Base-by-base conservation (phyloP, 2,329 filamentous ascomycete species). In the Podosphaera aphanis region DNA sequence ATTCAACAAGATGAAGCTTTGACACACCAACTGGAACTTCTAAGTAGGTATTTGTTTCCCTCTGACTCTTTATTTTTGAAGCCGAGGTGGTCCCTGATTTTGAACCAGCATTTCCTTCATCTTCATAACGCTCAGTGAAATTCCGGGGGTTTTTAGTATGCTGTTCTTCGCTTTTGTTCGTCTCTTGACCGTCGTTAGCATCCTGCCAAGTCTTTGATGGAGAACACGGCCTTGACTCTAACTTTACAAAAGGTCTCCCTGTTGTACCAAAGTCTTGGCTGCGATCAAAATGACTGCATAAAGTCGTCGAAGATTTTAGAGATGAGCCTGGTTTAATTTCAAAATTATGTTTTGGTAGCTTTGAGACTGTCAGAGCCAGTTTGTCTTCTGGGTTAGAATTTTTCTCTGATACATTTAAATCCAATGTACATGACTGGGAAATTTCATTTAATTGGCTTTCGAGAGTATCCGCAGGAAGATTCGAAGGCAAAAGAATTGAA, bases 1-100 rank as follows among this genome's bases (percentile, higher is more conserved):
- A 68, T 48, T 82, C 77, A 1, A 95, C 88, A 56, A 86, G 73
- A 59, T 98, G 88, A 48, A 98, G 66, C 52, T 85, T 73, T n/a
- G 86, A 93, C 5, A 90, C 68, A 0, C 90, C 90, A 1, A 95
- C 88, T 2, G 85, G 76, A 2, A 95, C 77, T 48, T 80, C 76
- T 4, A 61, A 57, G 19, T 48, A 61, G 2, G 49, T 49, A 19
- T 53, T 53, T 19, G 27, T n/a, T 23, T 58, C 58, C 36, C 56
- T 61, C 48, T 50, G 53, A 35, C 55, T 50, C 50, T 55, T 57
- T 50, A 55, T 57, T 20, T 51, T 50, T 27, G 49, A 47, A 7
- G 52, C 46, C 15, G 52, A 40, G 3, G 55, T 15, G 20, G 48
- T 50, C 41, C 53, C 51, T 3, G 48, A 27, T 36, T 52, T 50